Percentiles rank a stretch among this genome's conserved stretches.
Evolutionary conservation across 2,329 filamentous ascomycete genomes (phyloP).

Genomic region (Neopestalotiopsis rosae): DNA sequence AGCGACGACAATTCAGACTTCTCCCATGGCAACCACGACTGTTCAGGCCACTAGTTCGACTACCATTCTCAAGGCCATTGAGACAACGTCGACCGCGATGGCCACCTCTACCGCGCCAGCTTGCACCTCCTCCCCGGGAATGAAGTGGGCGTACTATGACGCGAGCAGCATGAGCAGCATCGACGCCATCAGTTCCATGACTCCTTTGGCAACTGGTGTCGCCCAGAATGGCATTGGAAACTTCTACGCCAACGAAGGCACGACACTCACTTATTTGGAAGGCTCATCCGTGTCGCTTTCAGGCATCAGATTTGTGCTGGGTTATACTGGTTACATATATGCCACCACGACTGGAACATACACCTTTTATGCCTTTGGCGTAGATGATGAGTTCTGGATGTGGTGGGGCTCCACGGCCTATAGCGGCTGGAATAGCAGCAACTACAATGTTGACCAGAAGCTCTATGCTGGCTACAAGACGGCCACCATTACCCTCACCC

Average conservation of each 20-base stretch:
- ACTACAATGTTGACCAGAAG: not conserved
- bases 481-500: not conserved
- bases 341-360: not conserved
- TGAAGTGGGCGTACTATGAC: slow-evolving; percentile 1
- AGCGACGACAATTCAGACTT: not conserved
- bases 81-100: not conserved
- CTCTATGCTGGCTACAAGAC: not conserved
- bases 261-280: not conserved
- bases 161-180: not conserved
- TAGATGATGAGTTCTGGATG: slow-evolving; percentile 4
- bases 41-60: not conserved
- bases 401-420: slow-evolving; percentile 3
- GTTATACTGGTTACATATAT: slow-evolving; percentile 3
- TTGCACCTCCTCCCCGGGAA: not conserved
- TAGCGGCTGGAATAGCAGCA: not conserved
- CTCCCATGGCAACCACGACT: not conserved
- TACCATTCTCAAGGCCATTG: not conserved
- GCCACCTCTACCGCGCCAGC: not conserved
- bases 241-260: not conserved
- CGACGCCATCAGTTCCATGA: not conserved
- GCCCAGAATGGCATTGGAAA: slow-evolving; percentile 10
- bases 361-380: not conserved
- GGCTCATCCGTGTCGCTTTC: not conserved
- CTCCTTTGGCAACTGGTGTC: not conserved
- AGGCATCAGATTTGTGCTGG: not conserved